Evolutionary conservation across 768 basidiomycete genomes (phyloP), one percentile per base, ranked within the genome.

Genomic region (Boletus edulis): DNA sequence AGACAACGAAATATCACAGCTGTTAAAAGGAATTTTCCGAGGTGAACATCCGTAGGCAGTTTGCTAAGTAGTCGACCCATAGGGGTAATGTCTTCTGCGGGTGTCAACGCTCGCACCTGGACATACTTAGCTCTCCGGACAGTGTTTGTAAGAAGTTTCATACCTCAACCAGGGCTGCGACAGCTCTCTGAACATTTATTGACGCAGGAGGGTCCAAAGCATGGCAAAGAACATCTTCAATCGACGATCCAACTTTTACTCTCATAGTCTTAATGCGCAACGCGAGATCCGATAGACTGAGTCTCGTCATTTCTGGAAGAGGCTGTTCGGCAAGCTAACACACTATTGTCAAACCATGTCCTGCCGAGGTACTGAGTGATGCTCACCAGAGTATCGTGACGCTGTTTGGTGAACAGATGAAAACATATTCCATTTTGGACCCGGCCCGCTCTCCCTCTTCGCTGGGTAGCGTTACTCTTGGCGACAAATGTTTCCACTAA

Each of bases 241-340:
- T 94, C 0, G 90, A 86, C 12, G 78, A 73, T 9, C 90, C 94
- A 32, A 95, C 70, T 56, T 88, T 90, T 43, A 97, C 79, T 65
- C 91, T 92, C 82, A 98, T 87, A 54, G 96, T 96, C 74, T 95
- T 95, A 71, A 91, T 95, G 49, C 91, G 84, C 49, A 96, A 76
- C 1, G 91, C 90, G 31, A 99, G 81, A 67, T 98, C 93, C 34
- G 94, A 93, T 24, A 98, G 75, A 62, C 94, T 95, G 5, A 98
- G 76, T 20, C 96, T 84, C 76, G 90, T 84, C 83, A 99, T 99
- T 73, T 99, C 96, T 2, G 96, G 96, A 34, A 93, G 81, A 7
- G 94, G 94, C 66, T 91, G 86, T 15, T 93, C 91, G 3, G 87
- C 84, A 78, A 98, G 81, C 93, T 96, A 58, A 39, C 15, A 24